Base-by-base conservation (phyloP, 306 rosid genomes). In the Elaeagnus macrophylla region DNA sequence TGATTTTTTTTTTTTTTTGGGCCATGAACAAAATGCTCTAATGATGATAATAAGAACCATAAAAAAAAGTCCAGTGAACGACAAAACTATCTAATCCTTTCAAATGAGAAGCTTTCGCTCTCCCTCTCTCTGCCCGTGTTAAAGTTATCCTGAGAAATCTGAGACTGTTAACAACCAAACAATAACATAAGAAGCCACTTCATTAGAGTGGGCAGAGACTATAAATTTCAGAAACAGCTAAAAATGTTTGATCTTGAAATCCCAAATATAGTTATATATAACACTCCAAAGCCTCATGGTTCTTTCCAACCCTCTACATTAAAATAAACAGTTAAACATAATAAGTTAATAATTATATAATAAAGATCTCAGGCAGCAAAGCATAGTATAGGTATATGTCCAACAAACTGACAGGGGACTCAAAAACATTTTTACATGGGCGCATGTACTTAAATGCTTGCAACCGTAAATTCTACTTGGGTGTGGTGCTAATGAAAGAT, bases 361-460 rank as follows among this genome's bases (percentile, higher is more conserved):
- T 20, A 68, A 62, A 48, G 75, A 59, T 64, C 65, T 39, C 61
- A 44, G 12, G 67, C 71, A 51, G 67, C 44, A 48, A 64, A 38
- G 54, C 71, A 50, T 18, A 35, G 68, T 55, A 36, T 37, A 37
- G 57, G 66, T 73, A 38, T 53, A 54, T 35, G 42, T 48, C 9
- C 35, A 45, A 44, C 20, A 50, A 65, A 74, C 57, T 48, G 63
- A 59, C 64, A 67, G 49, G 67, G 44, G 74, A 51, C 66, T 58
- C 35, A 53, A 55, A 41, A 74, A 62, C 78, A 73, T 64, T 71
- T 74, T 74, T 64, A 68, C 79, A 64, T 59, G 51, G 57, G 58
- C 17, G n/a, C 3, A 9, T 13, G 54, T 60, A 38, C 18, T 13
- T 45, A 7, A 50, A 40, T 48, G 37, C 59, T 41, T 37, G 51